Evolutionary conservation across 345 rosid species (phyloP).

Genomic region (Brassica napus): DNA sequence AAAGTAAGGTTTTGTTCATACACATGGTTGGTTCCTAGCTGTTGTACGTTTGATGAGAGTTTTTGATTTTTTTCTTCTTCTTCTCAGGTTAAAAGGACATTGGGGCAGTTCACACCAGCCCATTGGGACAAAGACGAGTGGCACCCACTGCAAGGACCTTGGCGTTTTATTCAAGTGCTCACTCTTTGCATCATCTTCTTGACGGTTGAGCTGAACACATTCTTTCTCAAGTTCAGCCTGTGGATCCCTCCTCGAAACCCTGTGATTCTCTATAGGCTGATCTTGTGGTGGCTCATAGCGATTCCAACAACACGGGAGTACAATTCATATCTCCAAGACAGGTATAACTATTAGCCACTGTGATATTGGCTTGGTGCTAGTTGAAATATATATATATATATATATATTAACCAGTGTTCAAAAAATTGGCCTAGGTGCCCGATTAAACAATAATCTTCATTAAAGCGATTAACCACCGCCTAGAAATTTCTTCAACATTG

Average conservation of each 20-base stretch:
- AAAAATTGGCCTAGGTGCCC: too few species aligned
- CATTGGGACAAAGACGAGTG: conserved; percentile 99
- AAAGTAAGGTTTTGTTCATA: conserved; percentile 50
- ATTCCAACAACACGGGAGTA: conserved; percentile 96
- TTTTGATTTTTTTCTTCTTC: background rate
- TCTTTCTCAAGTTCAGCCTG: conserved; percentile 94
- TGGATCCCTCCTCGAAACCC: conserved; percentile 99
- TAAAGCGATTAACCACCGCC: too few species aligned
- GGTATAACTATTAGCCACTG: conserved; percentile 47
- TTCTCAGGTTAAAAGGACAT: conserved; percentile 74
- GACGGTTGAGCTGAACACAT: conserved; percentile 94
- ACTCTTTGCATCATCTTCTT: conserved; percentile 80
- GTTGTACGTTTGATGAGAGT: background rate
- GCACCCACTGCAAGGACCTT: conserved; percentile 95
- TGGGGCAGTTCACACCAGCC: conserved; percentile 97
- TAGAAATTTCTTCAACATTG: too few species aligned
- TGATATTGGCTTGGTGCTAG: conserved; percentile 9
- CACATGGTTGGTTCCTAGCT: background rate
- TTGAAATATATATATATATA: background rate
- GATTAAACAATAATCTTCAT: too few species aligned
- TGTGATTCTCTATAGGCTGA: conserved; percentile 80
- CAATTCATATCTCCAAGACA: conserved; percentile 92
- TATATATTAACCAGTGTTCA: too few species aligned
- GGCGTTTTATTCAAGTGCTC: conserved; percentile 96
- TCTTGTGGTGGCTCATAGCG: conserved; percentile 97